These are phyloP conservation scores for Stagonosporopsis tanaceti DNA, from an alignment of 2,329 filamentous ascomycete species.

Conservation along the genomic window DNA sequence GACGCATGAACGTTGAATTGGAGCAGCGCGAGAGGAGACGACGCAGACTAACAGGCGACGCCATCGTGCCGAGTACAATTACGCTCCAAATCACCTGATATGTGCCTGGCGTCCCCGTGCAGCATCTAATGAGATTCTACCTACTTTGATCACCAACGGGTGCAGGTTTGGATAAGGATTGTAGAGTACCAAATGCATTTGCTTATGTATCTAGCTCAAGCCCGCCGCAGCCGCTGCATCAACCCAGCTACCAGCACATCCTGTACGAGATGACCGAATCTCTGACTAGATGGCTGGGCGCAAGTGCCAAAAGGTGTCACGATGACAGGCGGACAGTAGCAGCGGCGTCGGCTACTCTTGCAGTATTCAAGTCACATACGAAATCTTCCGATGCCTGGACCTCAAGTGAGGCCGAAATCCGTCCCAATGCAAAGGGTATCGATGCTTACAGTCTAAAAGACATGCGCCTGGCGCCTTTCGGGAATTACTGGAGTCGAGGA, in stretches of 20 bases:
- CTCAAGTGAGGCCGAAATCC: constrained; percentile 23
- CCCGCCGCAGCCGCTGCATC: constrained; percentile 2
- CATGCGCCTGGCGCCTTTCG: constrained; percentile 25
- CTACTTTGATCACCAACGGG: no score
- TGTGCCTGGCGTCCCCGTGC: no score
- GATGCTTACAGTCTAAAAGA: constrained; percentile 33
- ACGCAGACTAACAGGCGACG: no score
- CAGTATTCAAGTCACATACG: constrained; percentile 13
- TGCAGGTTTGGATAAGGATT: not conserved
- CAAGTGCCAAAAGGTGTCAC: not conserved
- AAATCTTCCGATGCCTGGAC: constrained; percentile 8
- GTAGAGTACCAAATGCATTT: not conserved
- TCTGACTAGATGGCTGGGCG: constrained; percentile 5
- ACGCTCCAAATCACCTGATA: no score
- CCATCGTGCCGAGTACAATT: no score
- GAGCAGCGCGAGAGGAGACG: not conserved
- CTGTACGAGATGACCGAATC: constrained; percentile 15
- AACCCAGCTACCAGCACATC: not conserved
- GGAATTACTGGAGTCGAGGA: constrained; percentile 14
- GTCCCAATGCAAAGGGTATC: constrained; percentile 33
- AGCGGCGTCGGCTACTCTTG: constrained; percentile 5
- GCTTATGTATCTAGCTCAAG: constrained; percentile 8
- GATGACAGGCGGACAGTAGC: not conserved
- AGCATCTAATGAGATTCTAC: no score
- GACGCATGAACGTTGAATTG: not conserved